A percentile compares a stretch with the other conserved stretches of the same genome.
Conservation (phyloP, 768 basidiomycete genomes). For the Suillus paluster region DNA sequence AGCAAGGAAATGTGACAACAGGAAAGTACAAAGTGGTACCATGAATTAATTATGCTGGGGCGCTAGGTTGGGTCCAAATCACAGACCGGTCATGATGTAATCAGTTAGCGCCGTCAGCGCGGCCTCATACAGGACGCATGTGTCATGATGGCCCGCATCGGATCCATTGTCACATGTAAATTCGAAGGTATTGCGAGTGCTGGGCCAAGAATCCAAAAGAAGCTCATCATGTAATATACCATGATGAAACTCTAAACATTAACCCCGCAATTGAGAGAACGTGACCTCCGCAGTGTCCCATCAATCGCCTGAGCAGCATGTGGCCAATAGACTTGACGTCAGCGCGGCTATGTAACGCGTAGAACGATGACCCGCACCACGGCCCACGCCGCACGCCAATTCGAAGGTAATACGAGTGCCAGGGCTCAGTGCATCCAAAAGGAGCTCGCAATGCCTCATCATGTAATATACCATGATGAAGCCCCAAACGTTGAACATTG, state of each 20-base stretch:
- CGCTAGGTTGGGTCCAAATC: background rate
- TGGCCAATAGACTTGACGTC: background rate
- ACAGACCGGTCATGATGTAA: background rate
- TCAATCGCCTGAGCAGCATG: background rate
- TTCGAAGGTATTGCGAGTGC: background rate
- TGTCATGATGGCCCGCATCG: too few relatives aligned
- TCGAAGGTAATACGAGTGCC: background rate
- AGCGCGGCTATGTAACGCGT: too few relatives aligned
- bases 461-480: background rate
- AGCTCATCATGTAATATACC: background rate
- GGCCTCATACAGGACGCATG: background rate
- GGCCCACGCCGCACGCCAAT: too few relatives aligned
- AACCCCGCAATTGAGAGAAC: background rate
- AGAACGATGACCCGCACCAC: too few relatives aligned
- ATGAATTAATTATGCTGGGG: background rate
- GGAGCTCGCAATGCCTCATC: background rate
- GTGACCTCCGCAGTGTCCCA: background rate
- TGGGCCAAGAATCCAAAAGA: background rate
- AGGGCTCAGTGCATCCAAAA: background rate
- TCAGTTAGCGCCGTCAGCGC: background rate
- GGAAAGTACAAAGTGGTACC: constrained; percentile 1
- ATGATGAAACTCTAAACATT: background rate
- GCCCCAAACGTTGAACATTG: background rate
- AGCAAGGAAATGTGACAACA: background rate
- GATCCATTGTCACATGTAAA: too few relatives aligned